Conservation (phyloP, 768 basidiomycete genomes). For the Pisolithus orientalis region DNA sequence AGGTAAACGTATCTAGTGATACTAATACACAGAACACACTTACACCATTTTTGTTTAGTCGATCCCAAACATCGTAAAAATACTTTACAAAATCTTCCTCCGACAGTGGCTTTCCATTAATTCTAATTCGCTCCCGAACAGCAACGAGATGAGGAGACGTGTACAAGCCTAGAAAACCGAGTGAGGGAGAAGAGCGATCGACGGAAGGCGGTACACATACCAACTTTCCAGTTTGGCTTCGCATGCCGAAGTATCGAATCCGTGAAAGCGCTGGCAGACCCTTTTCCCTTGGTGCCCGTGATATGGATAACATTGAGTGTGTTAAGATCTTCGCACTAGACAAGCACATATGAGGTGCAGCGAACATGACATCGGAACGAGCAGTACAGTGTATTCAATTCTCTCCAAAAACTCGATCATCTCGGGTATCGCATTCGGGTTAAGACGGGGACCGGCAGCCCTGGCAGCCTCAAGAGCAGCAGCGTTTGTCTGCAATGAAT, state of each 20-base stretch:
- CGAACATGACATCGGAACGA: neutral
- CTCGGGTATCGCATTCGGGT: conserved; percentile 68
- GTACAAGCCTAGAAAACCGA: conserved; percentile 63
- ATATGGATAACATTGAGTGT: conserved; percentile 90
- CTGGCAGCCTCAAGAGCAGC: conserved; percentile 83
- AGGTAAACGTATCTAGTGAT: conserved; percentile 1
- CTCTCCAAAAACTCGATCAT: conserved; percentile 85
- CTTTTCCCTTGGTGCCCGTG: conserved; percentile 98
- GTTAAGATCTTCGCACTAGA: conserved; percentile 78
- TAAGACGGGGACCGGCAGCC: conserved; percentile 57
- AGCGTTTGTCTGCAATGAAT: conserved; percentile 87
- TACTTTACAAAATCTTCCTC: conserved; percentile 85
- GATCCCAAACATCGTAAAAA: conserved; percentile 97
- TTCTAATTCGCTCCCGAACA: conserved; percentile 90
- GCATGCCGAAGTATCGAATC: conserved; percentile 77
- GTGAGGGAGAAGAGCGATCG: neutral
- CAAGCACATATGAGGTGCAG: conserved; percentile 9
- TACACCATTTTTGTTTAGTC: conserved; percentile 63
- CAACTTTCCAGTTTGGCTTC: conserved; percentile 75
- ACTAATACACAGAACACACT: conserved; percentile 6
- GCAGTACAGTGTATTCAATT: conserved; percentile 78
- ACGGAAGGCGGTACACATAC: conserved; percentile 35
- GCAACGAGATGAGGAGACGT: conserved; percentile 96
- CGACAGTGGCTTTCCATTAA: conserved; percentile 85
- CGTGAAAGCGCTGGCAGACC: conserved; percentile 91